Conservation (phyloP, 2,329 filamentous ascomycete species). For the Fusarium austroafricanum region DNA sequence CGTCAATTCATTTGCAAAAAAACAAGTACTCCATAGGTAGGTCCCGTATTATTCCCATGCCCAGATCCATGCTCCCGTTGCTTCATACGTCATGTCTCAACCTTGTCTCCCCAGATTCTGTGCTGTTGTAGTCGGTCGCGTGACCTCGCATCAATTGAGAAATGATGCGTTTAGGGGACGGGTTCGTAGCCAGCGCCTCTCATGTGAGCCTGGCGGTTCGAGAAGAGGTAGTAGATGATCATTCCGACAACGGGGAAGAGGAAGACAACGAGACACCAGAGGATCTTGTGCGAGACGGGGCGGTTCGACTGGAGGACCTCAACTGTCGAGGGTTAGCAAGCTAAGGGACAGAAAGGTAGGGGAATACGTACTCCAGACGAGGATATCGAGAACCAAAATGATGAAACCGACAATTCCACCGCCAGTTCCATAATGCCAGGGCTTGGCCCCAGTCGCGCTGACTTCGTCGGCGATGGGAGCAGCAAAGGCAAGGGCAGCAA, state of each 20-base stretch:
- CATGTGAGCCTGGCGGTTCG: slow-evolving; percentile 68
- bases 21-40: background rate
- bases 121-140: background rate
- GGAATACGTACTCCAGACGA: slow-evolving; percentile 68
- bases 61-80: fast-evolving
- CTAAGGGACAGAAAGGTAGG: background rate
- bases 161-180: background rate
- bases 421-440: slow-evolving; percentile 70
- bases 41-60: background rate
- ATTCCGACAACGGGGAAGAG: slow-evolving; percentile 72
- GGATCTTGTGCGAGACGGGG: slow-evolving; percentile 65
- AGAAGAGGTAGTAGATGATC: slow-evolving; percentile 73
- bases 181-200: slow-evolving; percentile 66
- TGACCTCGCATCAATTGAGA: background rate
- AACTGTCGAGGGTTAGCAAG: slow-evolving; percentile 55
- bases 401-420: slow-evolving; percentile 72
- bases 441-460: slow-evolving; percentile 53
- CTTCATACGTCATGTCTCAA: background rate
- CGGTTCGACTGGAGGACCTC: slow-evolving; percentile 74
- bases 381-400: slow-evolving; percentile 70
- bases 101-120: too few species aligned
- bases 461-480: slow-evolving; percentile 53
- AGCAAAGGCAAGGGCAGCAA: slow-evolving; percentile 63
- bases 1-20: background rate
- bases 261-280: slow-evolving; percentile 73